Base-by-base conservation (phyloP, 2,329 filamentous ascomycete genomes). In the Cladosporium sp. region DNA sequence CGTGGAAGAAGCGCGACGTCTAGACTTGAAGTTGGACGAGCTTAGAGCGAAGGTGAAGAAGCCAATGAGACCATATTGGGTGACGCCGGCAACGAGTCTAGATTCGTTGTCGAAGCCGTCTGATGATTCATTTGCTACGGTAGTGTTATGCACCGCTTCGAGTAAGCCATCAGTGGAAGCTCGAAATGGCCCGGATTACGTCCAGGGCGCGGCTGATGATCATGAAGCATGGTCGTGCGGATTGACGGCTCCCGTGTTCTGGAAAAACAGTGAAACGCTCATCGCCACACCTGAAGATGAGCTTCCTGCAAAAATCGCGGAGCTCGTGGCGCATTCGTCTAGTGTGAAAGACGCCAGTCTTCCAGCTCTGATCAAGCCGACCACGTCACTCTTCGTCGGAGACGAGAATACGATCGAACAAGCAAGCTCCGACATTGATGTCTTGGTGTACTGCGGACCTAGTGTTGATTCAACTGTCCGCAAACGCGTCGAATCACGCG, bases 171-270 rank as follows among this genome's bases (percentile, higher is more conserved):
- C 86, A 12, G 85, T 83, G 3, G 90, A 93, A 79, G 84, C 65
- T 84, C 63, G 61, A 8, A 60, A 84, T 28, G 86, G 88, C 69
- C 84, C 82, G 3, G 87, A 86, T 5, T 99, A 99, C 70, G 88
- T 99, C 60, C 94, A 97, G 74, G 94, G 94, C 52, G 93, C 93
- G 0, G 94, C 89, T 2, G 94, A 99, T 73, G 94, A 99, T 72
- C 90, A 89, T 12, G 94, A 99, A 78, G 90, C 90, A 65, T 99
- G 94, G 94, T 88, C 92, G 1, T 77, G 83, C 25, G 91, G 90
- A 0, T 81, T 97, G 15, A 94, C 89, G 0, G 85, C 93, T 0
- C 72, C 77, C 0, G 63, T 93, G 0, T 99, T 96, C 74, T 99
- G 94, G 94, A 74, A 73, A 2, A 79, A 96, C 65, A 78, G 76